A percentile compares a stretch with the other conserved stretches of the same genome.
phyloP scores from a whole-genome alignment of 2,329 filamentous ascomycete species.

The Saccharata proteae region DNA sequence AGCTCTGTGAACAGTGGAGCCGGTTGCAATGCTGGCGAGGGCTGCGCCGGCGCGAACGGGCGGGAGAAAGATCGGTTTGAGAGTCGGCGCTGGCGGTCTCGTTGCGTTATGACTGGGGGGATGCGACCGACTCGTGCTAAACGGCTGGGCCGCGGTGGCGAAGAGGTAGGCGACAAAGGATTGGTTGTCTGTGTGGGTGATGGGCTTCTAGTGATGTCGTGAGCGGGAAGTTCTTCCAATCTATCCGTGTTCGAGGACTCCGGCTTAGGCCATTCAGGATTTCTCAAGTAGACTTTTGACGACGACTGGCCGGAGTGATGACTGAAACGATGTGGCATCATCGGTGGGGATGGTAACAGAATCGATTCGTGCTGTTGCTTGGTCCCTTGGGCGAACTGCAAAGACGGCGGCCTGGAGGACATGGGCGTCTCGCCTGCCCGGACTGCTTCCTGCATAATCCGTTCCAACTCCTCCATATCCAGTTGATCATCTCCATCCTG shows the following conservation, averaged over 20 bases:
- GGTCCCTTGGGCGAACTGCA: conserved; percentile 1
- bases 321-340: conserved; percentile 21
- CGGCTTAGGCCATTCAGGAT: no score
- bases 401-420: background rate
- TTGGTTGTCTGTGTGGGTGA: no score
- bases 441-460: conserved; percentile 32
- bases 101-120: conserved; percentile 62
- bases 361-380: conserved; percentile 21
- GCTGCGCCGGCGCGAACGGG: conserved; percentile 50
- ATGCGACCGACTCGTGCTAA: conserved; percentile 77
- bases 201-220: no score
- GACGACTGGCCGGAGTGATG: conserved; percentile 20
- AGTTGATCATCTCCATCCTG: conserved; percentile 36
- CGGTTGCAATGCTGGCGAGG: conserved; percentile 22
- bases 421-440: conserved; percentile 8
- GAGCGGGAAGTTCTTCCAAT: no score
- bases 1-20: no score
- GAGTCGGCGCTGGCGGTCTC: conserved; percentile 49
- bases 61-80: conserved; percentile 75
- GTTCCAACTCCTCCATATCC: conserved; percentile 33
- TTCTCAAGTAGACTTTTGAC: conserved; percentile 27
- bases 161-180: no score
- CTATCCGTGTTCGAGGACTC: no score
- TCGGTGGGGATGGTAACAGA: conserved; percentile 17
- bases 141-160: conserved; percentile 46